Evolutionary conservation across 257 asterid genomes (phyloP).

Genomic region (Solanum gandarillasii): DNA sequence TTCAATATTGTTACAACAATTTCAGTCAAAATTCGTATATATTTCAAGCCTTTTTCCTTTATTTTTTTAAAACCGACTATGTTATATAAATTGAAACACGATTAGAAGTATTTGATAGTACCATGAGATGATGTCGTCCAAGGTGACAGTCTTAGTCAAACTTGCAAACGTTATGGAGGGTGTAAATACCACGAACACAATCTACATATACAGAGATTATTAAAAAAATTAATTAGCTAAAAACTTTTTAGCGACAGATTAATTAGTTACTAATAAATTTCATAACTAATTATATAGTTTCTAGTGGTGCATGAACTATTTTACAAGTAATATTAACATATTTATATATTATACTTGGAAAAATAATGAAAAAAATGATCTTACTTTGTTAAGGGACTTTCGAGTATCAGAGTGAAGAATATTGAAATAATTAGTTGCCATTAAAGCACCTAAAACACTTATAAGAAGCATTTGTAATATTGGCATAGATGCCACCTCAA

Average conservation of each 20-base stretch:
- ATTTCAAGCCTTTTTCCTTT: too few relatives aligned
- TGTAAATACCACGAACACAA: slow-evolving; percentile 53
- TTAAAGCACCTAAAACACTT: slow-evolving; percentile 58
- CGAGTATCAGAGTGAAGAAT: slow-evolving; percentile 54
- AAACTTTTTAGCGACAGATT: neutral
- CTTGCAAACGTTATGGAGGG: slow-evolving; percentile 58
- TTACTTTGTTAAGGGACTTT: slow-evolving; percentile 51
- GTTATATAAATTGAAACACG: neutral
- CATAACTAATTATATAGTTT: too few relatives aligned
- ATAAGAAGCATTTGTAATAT: slow-evolving; percentile 59
- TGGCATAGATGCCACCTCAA: slow-evolving; percentile 84
- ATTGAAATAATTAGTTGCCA: slow-evolving; percentile 64
- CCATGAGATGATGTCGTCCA: slow-evolving; percentile 67
- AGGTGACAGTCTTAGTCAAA: slow-evolving; percentile 48
- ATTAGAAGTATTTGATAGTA: neutral
- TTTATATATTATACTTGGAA: neutral
- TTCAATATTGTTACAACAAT: too few relatives aligned
- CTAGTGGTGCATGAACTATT: neutral
- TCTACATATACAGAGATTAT: slow-evolving; percentile 20
- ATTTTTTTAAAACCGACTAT: too few relatives aligned
- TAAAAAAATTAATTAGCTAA: too few relatives aligned
- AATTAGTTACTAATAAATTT: neutral
- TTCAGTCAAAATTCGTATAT: too few relatives aligned
- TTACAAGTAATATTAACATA: neutral
- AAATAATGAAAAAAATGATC: neutral